Percentiles rank a stretch among this genome's conserved stretches.
Conservation (phyloP, 2,329 filamentous ascomycete genomes). For the Aspergillus sp. region DNA sequence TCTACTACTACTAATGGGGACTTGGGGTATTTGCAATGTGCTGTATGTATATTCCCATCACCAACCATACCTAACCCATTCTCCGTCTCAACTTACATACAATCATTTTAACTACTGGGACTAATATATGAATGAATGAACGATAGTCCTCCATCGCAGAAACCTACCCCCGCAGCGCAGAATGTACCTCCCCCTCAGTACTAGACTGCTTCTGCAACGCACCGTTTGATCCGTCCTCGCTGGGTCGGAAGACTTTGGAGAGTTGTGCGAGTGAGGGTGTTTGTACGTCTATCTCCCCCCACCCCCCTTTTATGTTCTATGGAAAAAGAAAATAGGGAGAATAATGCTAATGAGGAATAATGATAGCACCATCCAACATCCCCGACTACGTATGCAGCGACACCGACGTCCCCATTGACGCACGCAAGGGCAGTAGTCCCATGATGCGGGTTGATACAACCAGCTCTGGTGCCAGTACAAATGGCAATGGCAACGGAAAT, state of each 20-base stretch:
- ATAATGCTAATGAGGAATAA: not conserved
- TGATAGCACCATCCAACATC: constrained; percentile 10
- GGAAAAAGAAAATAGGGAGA: too few species aligned
- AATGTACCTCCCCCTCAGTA: constrained; percentile 13
- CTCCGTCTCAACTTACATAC: too few species aligned
- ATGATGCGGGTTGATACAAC: constrained; percentile 8
- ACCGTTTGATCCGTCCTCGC: not conserved
- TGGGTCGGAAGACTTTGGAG: not conserved
- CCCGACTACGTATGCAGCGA: constrained; percentile 16
- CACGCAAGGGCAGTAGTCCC: constrained; percentile 10
- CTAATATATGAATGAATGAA: not conserved
- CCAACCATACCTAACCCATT: too few species aligned
- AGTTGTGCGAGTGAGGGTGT: constrained; percentile 11
- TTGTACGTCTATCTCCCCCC: constrained; percentile 5
- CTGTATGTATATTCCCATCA: not conserved
- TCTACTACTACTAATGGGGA: not conserved
- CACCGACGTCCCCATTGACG: constrained; percentile 8
- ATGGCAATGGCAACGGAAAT: not conserved
- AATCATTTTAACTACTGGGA: not conserved
- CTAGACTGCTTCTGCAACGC: constrained; percentile 20
- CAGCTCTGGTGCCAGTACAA: not conserved
- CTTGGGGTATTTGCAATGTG: constrained; percentile 16
- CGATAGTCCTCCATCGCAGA: constrained; percentile 12
- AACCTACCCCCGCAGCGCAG: not conserved
- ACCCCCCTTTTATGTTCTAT: too few species aligned